These are phyloP conservation scores for Plasmodium gaboni DNA, from an alignment of 169 alveolate genomes.

Conservation along the genomic window DNA sequence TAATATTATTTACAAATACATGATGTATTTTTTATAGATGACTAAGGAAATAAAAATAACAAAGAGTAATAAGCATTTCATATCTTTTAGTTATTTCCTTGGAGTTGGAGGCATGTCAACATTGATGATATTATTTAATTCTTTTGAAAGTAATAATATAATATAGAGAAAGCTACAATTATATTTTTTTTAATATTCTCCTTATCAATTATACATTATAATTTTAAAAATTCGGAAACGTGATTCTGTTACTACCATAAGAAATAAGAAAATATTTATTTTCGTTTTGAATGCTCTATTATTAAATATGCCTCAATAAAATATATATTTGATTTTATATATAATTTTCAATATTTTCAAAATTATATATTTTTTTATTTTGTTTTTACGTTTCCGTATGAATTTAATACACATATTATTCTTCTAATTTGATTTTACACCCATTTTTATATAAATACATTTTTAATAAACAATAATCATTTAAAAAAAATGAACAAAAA, in stretches of 20 bases:
- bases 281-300: too few species aligned
- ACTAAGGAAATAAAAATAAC: constrained; percentile 65
- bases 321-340: constrained; percentile 29
- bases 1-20: neutral
- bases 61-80: constrained; percentile 29
- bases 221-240: too few species aligned
- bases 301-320: neutral
- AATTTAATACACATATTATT: constrained; percentile 4
- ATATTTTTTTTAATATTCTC: constrained; percentile 10
- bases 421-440: constrained; percentile 19
- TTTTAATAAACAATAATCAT: constrained; percentile 25
- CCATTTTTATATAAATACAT: constrained; percentile 4
- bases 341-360: constrained; percentile 8
- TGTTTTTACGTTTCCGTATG: constrained; percentile 54
- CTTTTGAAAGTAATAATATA: constrained; percentile 26
- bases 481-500: constrained; percentile 19
- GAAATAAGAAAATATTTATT: too few species aligned
- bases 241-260: too few species aligned
- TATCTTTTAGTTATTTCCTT: constrained; percentile 67
- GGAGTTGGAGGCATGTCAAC: constrained; percentile 74
- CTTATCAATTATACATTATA: too few species aligned
- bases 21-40: constrained; percentile 55
- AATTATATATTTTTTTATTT: constrained; percentile 1
- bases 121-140: constrained; percentile 57
- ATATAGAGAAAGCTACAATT: constrained; percentile 18